Percentiles rank a stretch among this genome's conserved stretches.
Conservation (phyloP, 345 rosid genomes). For the Gossypium rotundifolium region DNA sequence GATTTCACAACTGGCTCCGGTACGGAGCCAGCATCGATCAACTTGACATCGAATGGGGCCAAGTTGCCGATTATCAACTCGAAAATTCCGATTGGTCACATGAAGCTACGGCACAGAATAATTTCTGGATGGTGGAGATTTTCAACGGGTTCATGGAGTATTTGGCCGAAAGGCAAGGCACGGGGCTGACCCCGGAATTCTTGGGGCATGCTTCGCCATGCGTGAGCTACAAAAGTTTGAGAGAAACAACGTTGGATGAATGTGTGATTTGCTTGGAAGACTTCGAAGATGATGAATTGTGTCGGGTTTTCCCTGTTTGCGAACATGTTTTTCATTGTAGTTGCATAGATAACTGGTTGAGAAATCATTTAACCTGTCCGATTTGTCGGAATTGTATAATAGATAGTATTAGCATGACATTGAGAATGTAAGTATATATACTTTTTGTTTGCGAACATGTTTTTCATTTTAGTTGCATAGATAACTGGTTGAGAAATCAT, state of each 20-base stretch:
- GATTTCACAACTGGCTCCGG: neutral
- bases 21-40: neutral
- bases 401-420: neutral
- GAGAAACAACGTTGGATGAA: neutral
- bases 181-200: neutral
- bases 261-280: slow-evolving; percentile 38
- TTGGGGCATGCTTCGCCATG: neutral
- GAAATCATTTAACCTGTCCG: slow-evolving; percentile 18
- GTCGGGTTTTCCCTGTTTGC: slow-evolving; percentile 17
- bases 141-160: neutral
- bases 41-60: neutral
- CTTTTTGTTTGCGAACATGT: neutral
- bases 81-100: neutral
- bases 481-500: slow-evolving; percentile 18
- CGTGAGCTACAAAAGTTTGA: neutral
- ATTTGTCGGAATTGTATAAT: slow-evolving; percentile 14
- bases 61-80: neutral
- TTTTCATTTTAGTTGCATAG: slow-evolving; percentile 20
- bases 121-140: neutral
- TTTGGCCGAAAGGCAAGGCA: neutral
- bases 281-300: slow-evolving; percentile 16
- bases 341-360: slow-evolving; percentile 23
- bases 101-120: neutral
- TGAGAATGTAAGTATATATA: neutral
- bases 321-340: slow-evolving; percentile 21